phyloP scores from a whole-genome alignment of 2,329 filamentous ascomycete genomes.

The Podosphaera fusca region DNA sequence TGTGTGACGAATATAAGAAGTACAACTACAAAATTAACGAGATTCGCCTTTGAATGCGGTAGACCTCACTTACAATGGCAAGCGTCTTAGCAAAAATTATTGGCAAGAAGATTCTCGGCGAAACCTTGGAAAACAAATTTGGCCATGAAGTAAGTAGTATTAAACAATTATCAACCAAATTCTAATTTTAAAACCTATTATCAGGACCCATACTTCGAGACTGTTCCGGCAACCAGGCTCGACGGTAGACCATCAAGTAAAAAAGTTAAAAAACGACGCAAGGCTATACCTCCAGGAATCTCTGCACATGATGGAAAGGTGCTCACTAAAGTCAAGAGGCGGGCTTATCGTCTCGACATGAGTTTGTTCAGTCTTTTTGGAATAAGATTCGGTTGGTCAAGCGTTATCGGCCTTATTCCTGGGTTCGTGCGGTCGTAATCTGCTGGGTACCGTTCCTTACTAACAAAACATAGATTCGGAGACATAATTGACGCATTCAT shows the following conservation, averaged over 20 bases:
- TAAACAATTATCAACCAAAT: background rate
- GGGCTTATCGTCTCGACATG: slow-evolving; percentile 71
- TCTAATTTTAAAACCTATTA: background rate
- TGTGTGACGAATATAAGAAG: no score
- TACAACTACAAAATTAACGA: background rate
- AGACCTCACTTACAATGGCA: slow-evolving; percentile 23
- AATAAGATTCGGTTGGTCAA: slow-evolving; percentile 71
- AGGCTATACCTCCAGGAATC: slow-evolving; percentile 62
- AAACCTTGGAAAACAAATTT: slow-evolving; percentile 32
- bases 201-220: slow-evolving; percentile 79
- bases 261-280: slow-evolving; percentile 65
- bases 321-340: slow-evolving; percentile 64
- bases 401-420: slow-evolving; percentile 65
- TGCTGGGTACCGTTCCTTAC: background rate
- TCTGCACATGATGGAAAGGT: slow-evolving; percentile 62
- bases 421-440: slow-evolving; percentile 29
- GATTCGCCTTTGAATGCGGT: slow-evolving; percentile 1
- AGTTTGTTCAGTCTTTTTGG: slow-evolving; percentile 61
- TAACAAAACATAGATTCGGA: slow-evolving; percentile 30
- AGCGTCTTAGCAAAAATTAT: slow-evolving; percentile 29
- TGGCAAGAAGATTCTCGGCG: slow-evolving; percentile 32
- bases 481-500: slow-evolving; percentile 53
- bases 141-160: slow-evolving; percentile 26
- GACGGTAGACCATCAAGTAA: slow-evolving; percentile 35
- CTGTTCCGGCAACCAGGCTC: slow-evolving; percentile 49